These are phyloP conservation scores for Thalassiosira hispida DNA, from an alignment of 352 stramenopile genomes.

Conservation along the genomic window DNA sequence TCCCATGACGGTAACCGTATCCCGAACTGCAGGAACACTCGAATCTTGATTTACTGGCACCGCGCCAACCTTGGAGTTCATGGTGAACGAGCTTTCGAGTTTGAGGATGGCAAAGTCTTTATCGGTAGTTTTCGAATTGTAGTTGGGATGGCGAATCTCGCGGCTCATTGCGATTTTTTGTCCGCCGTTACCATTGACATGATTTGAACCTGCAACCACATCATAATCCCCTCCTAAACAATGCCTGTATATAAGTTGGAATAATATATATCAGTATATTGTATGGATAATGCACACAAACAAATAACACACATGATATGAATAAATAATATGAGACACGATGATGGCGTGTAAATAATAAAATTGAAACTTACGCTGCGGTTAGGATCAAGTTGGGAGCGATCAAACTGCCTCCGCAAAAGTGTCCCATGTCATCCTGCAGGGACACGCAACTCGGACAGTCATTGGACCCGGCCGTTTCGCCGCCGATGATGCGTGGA, in stretches of 20 bases:
- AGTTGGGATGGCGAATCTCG: conserved; percentile 9
- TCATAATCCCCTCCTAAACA: conserved; percentile 7
- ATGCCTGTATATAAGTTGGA: conserved; percentile 1
- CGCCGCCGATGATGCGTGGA: conserved; percentile 11
- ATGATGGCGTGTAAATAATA: neutral
- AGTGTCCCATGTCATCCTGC: conserved; percentile 8
- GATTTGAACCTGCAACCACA: neutral
- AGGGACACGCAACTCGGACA: conserved; percentile 15
- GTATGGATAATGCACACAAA: neutral
- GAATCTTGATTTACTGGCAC: conserved; percentile 3
- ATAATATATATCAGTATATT: neutral
- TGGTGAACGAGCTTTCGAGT: neutral
- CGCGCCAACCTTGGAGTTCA: neutral
- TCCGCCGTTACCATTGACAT: neutral
- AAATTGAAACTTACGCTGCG: conserved; percentile 3
- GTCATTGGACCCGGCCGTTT: neutral
- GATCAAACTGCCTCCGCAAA: conserved; percentile 28
- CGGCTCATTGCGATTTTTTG: neutral
- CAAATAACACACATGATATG: neutral
- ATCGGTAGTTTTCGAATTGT: conserved; percentile 7
- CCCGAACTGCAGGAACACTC: neutral
- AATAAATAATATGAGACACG: neutral
- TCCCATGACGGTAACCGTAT: conserved; percentile 43
- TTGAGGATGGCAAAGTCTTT: conserved; percentile 16
- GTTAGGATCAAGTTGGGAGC: conserved; percentile 11